Percentiles rank a stretch among this genome's conserved stretches.
Evolutionary conservation across 805 yeast species (phyloP).

Genomic region (Allodekkera sacchari): DNA sequence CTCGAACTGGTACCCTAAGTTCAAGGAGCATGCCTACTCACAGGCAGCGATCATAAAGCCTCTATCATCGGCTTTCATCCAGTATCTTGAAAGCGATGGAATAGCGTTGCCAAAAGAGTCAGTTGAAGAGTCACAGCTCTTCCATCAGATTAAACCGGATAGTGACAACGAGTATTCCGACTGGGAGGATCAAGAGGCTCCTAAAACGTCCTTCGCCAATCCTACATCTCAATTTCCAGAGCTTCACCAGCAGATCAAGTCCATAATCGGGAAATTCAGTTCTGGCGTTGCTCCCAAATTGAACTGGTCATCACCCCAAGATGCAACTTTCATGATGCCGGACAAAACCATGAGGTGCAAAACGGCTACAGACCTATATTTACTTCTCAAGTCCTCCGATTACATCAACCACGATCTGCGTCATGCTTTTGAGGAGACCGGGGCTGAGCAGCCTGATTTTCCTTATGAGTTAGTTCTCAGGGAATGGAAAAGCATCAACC

Average conservation of each 20-base stretch:
- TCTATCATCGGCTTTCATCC: constrained; percentile 47
- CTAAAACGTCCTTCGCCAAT: too few species aligned
- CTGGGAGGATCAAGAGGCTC: constrained; percentile 53
- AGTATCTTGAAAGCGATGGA: constrained; percentile 60
- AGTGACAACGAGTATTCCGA: constrained; percentile 68
- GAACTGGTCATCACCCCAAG: constrained; percentile 97
- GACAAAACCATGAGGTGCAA: constrained; percentile 68
- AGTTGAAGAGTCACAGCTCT: constrained; percentile 22
- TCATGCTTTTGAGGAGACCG: constrained; percentile 48
- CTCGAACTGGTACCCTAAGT: constrained; percentile 52
- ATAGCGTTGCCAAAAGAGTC: constrained; percentile 49
- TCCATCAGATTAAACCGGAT: constrained; percentile 25
- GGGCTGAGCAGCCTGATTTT: constrained; percentile 26
- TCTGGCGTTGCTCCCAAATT: constrained; percentile 73
- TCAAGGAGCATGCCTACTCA: constrained; percentile 37
- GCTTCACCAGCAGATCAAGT: constrained; percentile 46
- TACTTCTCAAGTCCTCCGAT: constrained; percentile 78
- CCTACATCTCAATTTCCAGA: constrained; percentile 48
- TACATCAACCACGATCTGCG: constrained; percentile 81
- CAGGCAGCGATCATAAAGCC: constrained; percentile 46
- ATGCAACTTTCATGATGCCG: constrained; percentile 85
- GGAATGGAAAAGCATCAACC: constrained; percentile 77
- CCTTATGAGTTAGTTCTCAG: constrained; percentile 64
- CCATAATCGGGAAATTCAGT: constrained; percentile 40
- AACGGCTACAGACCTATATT: constrained; percentile 65